Evolutionary conservation across 2,329 filamentous ascomycete genomes (phyloP), one percentile per base, ranked within the genome.

Genomic region (Didymella arachidicola): DNA sequence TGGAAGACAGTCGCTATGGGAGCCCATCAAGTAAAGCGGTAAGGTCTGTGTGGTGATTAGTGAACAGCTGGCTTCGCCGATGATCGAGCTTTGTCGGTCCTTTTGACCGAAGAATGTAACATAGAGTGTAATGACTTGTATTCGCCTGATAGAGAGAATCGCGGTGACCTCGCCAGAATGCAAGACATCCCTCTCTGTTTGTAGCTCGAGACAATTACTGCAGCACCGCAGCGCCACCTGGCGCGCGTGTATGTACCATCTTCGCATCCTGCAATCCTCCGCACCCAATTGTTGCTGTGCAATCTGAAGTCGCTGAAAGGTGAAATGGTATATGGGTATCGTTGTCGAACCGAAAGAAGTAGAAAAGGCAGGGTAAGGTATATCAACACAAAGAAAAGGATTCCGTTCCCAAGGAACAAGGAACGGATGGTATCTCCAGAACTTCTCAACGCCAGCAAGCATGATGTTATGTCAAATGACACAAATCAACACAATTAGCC

Each of bases 321-420:
- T 60, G 57, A 63, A 68, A 63, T 67, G 63, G 66, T 71, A 67
- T 70, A 74, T 76, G 73, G 73, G 73, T 76, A 76, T 76, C 73
- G 71, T 75, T 60, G 62, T 68, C 64, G 65, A 69, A 67, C 68
- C 67, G 56, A 57, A 67, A 64, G 53, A 64, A 62, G 58, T 57
- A 60, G 66, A 64, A 63, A 64, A 51, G 59, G 53, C 44, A 53
- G 64, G 59, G 34, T 56, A 45, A 65, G 59, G 34, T 56, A 45
- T 62, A 62, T 60, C 49, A 61, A 70, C 60, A 67, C 41, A 58
- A 66, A 57, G 58, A 65, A 68, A 67, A 49, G 25, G 61, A 63
- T 64, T 49, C 59, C 57, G 66, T 69, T 65, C 61, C 48, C 46
- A 51, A 55, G 45, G 65, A 66, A 66, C 46, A 51, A 55, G 45